These are phyloP conservation scores for Pseudogymnoascus sp. DNA, from an alignment of 2,329 filamentous ascomycete species.

Conservation along the genomic window DNA sequence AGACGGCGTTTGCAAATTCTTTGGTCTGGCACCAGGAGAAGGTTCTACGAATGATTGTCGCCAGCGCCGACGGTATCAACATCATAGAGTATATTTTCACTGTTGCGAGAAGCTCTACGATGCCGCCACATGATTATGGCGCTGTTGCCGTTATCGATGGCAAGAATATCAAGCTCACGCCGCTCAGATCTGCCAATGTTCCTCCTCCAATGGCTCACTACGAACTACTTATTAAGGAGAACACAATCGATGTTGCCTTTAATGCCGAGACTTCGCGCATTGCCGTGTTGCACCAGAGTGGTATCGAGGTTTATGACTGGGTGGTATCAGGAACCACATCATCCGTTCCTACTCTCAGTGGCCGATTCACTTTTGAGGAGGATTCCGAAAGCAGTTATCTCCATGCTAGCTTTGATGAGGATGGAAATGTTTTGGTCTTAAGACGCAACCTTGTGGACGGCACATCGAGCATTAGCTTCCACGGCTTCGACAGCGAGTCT, in stretches of 20 bases:
- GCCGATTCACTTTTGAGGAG: conserved; percentile 34
- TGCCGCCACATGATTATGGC: conserved; percentile 68
- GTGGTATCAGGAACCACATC: conserved; percentile 51
- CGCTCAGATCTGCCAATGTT: conserved; percentile 73
- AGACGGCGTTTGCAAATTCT: conserved; percentile 30
- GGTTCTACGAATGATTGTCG: conserved; percentile 58
- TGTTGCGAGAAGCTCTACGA: conserved; percentile 60
- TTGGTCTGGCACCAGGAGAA: conserved; percentile 79
- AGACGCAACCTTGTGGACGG: background rate
- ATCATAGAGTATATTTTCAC: conserved; percentile 62
- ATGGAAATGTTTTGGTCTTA: background rate
- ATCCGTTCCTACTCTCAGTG: conserved; percentile 36
- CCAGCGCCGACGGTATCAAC: conserved; percentile 43
- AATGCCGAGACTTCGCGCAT: conserved; percentile 57
- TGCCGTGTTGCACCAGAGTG: conserved; percentile 62
- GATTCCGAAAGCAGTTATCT: conserved; percentile 11
- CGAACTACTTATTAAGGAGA: conserved; percentile 56
- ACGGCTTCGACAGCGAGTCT: conserved; percentile 23
- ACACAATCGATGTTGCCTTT: conserved; percentile 69
- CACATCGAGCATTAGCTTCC: conserved; percentile 18
- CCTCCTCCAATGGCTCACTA: conserved; percentile 89
- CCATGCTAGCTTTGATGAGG: background rate
- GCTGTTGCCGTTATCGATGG: conserved; percentile 82
- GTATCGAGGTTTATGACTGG: conserved; percentile 65
- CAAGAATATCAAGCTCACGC: conserved; percentile 70